phyloP scores from a whole-genome alignment of 352 stramenopile species.

The Phytophthora constricta region DNA sequence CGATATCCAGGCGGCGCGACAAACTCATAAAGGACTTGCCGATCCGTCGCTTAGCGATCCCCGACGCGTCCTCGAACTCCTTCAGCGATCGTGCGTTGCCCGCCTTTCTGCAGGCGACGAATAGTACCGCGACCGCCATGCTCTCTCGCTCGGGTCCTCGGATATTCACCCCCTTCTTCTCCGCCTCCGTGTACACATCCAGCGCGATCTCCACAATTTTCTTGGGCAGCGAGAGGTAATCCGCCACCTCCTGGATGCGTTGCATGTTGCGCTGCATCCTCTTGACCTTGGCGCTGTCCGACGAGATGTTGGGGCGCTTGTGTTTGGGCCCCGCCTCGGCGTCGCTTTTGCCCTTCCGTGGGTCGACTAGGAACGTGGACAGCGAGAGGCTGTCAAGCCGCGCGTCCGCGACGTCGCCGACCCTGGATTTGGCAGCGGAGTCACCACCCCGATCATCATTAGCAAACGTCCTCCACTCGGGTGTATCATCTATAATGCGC shows the following conservation, averaged over 20 bases:
- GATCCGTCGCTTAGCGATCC: constrained; percentile 75
- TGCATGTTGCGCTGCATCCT: constrained; percentile 76
- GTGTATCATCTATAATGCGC: constrained; percentile 89
- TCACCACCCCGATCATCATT: constrained; percentile 87
- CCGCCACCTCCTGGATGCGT: constrained; percentile 71
- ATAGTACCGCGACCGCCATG: constrained; percentile 70
- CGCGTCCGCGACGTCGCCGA: constrained; percentile 70
- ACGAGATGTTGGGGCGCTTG: constrained; percentile 68
- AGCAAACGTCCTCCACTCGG: constrained; percentile 88
- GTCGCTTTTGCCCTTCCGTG: constrained; percentile 42
- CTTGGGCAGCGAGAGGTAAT: constrained; percentile 69
- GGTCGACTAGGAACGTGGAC: constrained; percentile 74
- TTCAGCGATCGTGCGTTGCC: constrained; percentile 75
- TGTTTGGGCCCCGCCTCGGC: constrained; percentile 39
- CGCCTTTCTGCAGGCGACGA: constrained; percentile 76
- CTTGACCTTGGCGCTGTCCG: constrained; percentile 62
- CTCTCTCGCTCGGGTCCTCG: constrained; percentile 71
- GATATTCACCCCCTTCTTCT: constrained; percentile 70
- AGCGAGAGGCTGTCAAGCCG: constrained; percentile 69
- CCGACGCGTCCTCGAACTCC: constrained; percentile 79
- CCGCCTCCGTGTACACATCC: constrained; percentile 73
- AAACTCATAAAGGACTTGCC: constrained; percentile 83
- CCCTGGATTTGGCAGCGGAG: constrained; percentile 79
- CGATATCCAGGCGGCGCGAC: constrained; percentile 56
- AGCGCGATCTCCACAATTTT: constrained; percentile 75